A percentile compares a stretch with the other conserved stretches of the same genome.
phyloP scores from a whole-genome alignment of 306 rosid genomes.

The Gastrolobium bilobum region DNA sequence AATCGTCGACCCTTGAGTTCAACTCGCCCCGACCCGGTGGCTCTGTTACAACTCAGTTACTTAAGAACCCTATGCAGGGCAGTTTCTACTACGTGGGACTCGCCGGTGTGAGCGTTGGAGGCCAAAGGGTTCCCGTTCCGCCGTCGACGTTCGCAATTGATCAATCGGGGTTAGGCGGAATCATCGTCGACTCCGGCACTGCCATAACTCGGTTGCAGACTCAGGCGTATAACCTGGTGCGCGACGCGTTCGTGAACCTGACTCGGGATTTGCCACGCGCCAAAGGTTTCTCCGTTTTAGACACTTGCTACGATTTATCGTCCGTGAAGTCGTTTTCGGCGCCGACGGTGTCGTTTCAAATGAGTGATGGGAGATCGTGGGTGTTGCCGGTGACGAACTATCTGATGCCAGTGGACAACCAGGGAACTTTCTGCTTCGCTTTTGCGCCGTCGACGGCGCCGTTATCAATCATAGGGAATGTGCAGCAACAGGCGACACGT shows the following conservation, averaged over 20 bases:
- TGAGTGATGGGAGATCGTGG: constrained; percentile 57
- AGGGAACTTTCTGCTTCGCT: constrained; percentile 72
- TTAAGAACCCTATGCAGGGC: constrained; percentile 38
- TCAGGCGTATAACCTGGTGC: constrained; percentile 62
- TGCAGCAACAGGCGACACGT: constrained; percentile 86
- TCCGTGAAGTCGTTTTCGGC: constrained; percentile 51
- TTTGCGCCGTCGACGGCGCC: constrained; percentile 66
- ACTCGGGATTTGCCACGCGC: constrained; percentile 55
- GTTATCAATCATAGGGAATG: constrained; percentile 70
- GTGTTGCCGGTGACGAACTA: constrained; percentile 60
- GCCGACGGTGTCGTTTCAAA: constrained; percentile 74
- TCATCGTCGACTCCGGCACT: constrained; percentile 79
- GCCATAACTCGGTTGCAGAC: constrained; percentile 66
- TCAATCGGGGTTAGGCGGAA: constrained; percentile 63
- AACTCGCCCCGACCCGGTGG: constrained; percentile 63
- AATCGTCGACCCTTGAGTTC: constrained; percentile 74
- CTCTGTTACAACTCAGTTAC: constrained; percentile 59
- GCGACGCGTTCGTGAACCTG: constrained; percentile 62
- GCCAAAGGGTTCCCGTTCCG: constrained; percentile 48
- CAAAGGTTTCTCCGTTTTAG: constrained; percentile 55
- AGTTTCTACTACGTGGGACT: constrained; percentile 67
- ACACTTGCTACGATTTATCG: constrained; percentile 76
- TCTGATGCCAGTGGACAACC: constrained; percentile 61
- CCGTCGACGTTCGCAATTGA: constrained; percentile 51
- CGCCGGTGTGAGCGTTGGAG: constrained; percentile 70